phyloP scores from a whole-genome alignment of 2,329 filamentous ascomycete genomes.

The Drechslera avenae region DNA sequence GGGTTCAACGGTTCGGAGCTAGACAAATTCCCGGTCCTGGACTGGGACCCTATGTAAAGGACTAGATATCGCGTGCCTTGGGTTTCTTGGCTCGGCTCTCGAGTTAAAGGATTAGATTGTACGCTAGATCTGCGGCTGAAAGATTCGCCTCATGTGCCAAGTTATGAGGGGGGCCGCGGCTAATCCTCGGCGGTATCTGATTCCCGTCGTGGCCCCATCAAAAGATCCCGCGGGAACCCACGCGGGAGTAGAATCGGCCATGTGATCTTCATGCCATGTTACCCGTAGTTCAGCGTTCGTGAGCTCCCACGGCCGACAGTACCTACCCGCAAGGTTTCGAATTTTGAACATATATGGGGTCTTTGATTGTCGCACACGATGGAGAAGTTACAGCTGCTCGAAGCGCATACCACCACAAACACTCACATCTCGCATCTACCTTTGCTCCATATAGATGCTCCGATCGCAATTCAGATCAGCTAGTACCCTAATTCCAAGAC shows the following conservation, averaged over 20 bases:
- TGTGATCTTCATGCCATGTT: neutral
- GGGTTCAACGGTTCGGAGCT: slow-evolving; percentile 35
- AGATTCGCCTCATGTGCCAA: neutral
- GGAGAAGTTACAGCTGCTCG: neutral
- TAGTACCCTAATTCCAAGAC: neutral
- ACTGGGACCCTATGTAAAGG: slow-evolving; percentile 3
- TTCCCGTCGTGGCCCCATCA: neutral
- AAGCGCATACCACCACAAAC: neutral
- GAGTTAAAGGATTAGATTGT: too few relatives aligned
- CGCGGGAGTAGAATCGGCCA: neutral
- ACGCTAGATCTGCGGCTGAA: neutral
- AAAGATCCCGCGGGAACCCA: neutral
- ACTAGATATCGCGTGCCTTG: too few relatives aligned
- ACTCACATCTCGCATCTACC: neutral
- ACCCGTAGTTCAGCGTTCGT: neutral
- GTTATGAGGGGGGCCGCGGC: neutral
- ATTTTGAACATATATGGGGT: neutral
- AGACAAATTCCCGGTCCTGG: slow-evolving; percentile 26
- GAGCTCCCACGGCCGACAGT: neutral
- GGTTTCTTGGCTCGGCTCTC: too few relatives aligned
- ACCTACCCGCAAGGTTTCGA: neutral
- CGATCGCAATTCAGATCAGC: slow-evolving; percentile 6
- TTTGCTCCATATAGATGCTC: slow-evolving; percentile 9
- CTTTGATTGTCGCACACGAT: neutral
- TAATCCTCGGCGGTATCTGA: neutral